Evolutionary conservation across 495 filamentous ascomycete species (phyloP).

Genomic region (Annulohypoxylon moriforme): DNA sequence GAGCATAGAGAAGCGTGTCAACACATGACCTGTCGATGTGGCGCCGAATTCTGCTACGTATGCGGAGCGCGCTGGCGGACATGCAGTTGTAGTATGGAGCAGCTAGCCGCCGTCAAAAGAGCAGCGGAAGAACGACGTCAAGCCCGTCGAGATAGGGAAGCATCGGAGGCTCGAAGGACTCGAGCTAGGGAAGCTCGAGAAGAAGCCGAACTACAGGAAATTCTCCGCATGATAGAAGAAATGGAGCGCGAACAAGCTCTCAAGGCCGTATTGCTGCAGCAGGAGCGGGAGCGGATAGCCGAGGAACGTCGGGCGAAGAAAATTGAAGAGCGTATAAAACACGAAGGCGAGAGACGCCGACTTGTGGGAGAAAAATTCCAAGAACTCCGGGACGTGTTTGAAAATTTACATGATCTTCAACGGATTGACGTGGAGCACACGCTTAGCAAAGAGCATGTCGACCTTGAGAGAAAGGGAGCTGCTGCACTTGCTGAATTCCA

Average conservation of each 20-base stretch:
- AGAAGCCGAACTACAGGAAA: constrained; percentile 47
- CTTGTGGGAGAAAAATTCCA: constrained; percentile 45
- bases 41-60: constrained; percentile 64
- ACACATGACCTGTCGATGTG: constrained; percentile 66
- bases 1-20: constrained; percentile 62
- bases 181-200: constrained; percentile 42
- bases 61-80: constrained; percentile 56
- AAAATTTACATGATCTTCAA: constrained; percentile 44
- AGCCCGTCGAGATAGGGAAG: constrained; percentile 37
- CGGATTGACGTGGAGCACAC: constrained; percentile 15
- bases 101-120: constrained; percentile 44
- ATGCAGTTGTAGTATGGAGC: constrained; percentile 50
- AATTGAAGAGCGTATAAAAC: constrained; percentile 42
- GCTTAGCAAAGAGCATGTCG: constrained; percentile 34
- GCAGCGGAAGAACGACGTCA: constrained; percentile 37
- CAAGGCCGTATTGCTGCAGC: constrained; percentile 47
- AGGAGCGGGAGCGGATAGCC: constrained; percentile 42
- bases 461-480: neutral
- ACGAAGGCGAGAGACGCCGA: constrained; percentile 45
- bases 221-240: constrained; percentile 50
- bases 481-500: constrained; percentile 27
- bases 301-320: constrained; percentile 41
- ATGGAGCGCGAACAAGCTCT: constrained; percentile 51
- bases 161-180: too few species aligned
- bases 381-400: constrained; percentile 40